Evolutionary conservation across 2,329 filamentous ascomycete species (phyloP), one percentile per base, ranked within the genome.

Genomic region (Cytospora chrysosperma): DNA sequence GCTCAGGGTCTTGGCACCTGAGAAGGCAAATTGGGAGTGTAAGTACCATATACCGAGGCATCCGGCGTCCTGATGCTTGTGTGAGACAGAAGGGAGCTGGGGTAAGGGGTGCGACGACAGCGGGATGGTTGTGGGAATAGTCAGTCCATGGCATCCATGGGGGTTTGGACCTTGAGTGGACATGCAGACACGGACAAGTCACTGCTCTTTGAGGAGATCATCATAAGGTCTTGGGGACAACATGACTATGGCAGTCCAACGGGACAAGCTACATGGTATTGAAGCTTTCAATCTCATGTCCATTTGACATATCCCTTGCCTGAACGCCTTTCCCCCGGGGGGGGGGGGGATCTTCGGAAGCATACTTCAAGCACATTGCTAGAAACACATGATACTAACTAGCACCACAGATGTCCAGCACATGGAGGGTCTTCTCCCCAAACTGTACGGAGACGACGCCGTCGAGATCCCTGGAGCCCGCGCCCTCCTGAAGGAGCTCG

Each of bases 11-110:
- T 85, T 97, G 64, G 88, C 91, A 67, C 90, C 92, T 19, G 88
- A 91, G 69, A 92, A 92, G 74, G 95, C 95, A 50, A 97, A 89
- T 70, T 94, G 91, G 92, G 92, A 97, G 68, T 97, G 92, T 96
- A 78, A 79, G 91, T 85, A 34, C 49, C 47, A 32, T 24, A 21
- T 47, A 47, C 43, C 1, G 24, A 19, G n/a, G n/a, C n/a, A 21
- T 13, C 43, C n/a, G 43, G 8, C 43, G 43, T 24, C 43, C 12
- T 47, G n/a, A 47, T 24, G 43, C 43, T 47, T 47, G 43, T 47
- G 43, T 47, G 43, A 47, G 43, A 47, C 43, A 47, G n/a, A 47
- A 47, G 43, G 43, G 43, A 47, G 43, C 10, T 47, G n/a, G 43
- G n/a, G n/a, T 10, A 24, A 24, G n/a, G 9, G 43, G n/a, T 24